Percentiles rank a stretch among this genome's conserved stretches.
Conservation (phyloP, 2,329 filamentous ascomycete species). For the Kalmusia sp. region DNA sequence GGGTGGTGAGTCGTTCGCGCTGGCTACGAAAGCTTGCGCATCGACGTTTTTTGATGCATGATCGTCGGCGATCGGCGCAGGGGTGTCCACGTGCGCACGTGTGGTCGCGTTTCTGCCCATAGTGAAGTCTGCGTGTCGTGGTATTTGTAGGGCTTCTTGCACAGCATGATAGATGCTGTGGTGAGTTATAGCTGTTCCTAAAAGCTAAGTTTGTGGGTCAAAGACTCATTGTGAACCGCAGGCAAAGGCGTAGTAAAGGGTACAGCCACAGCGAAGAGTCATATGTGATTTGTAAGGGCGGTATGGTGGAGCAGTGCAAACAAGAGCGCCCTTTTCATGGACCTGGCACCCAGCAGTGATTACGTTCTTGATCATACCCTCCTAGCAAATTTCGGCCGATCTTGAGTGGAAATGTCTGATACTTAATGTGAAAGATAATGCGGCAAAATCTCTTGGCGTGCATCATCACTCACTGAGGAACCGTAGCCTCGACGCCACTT, state of each 20-base stretch:
- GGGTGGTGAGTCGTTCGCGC: neutral
- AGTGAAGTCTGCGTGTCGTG: neutral
- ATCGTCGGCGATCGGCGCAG: slow-evolving; percentile 25
- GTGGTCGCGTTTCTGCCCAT: slow-evolving; percentile 30
- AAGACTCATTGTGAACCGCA: slow-evolving; percentile 6
- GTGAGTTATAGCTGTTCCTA: neutral
- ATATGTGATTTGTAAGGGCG: slow-evolving; percentile 44
- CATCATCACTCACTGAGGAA: slow-evolving; percentile 39
- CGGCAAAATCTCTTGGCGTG: slow-evolving; percentile 35
- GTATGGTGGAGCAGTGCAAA: slow-evolving; percentile 3
- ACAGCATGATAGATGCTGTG: neutral
- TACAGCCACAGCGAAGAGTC: slow-evolving; percentile 46
- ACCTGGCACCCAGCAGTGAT: no score
- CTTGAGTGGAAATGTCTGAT: neutral
- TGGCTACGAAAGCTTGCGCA: slow-evolving; percentile 7
- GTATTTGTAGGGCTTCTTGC: neutral
- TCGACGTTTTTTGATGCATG: slow-evolving; percentile 5
- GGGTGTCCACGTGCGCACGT: slow-evolving; percentile 44
- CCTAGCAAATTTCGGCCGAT: neutral
- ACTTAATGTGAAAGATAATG: slow-evolving; percentile 18
- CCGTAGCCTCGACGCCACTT: slow-evolving; percentile 24
- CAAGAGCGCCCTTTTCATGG: slow-evolving; percentile 31
- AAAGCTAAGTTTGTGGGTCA: neutral
- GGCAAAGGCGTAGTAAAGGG: no score
- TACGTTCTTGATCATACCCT: neutral